Evolutionary conservation across 805 yeast genomes (phyloP).

Genomic region (Pichia exigua): DNA sequence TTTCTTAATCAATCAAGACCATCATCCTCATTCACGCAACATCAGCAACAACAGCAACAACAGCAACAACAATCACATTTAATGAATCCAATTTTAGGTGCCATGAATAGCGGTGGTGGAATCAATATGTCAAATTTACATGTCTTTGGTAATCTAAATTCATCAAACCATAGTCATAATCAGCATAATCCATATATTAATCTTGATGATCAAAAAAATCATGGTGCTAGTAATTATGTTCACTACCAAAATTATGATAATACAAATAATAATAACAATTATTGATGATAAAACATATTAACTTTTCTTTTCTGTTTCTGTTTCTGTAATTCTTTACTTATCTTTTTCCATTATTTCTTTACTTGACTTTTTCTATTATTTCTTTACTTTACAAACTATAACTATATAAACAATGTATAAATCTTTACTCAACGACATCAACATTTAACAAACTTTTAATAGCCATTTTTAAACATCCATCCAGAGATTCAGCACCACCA

Average conservation of each 20-base stretch:
- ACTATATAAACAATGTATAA: background rate
- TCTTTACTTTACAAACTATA: background rate
- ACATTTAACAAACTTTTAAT: background rate
- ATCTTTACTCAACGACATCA: background rate
- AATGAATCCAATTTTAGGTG: constrained; percentile 5
- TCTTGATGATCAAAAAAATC: background rate
- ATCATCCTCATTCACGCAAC: background rate
- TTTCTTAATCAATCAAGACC: background rate
- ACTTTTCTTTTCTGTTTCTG: background rate
- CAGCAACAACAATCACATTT: background rate
- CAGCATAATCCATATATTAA: constrained; percentile 1
- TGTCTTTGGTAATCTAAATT: background rate
- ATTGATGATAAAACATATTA: background rate
- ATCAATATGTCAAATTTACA: background rate
- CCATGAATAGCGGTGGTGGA: constrained; percentile 4
- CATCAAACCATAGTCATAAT: background rate
- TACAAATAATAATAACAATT: background rate
- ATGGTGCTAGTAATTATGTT: background rate
- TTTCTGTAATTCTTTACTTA: too few relatives aligned
- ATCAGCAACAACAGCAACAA: background rate
- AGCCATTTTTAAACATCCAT: constrained; percentile 32
- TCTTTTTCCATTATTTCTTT: background rate
- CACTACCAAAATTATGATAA: background rate
- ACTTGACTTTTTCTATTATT: background rate
- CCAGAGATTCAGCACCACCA: constrained; percentile 80